Conservation (phyloP, 345 rosid species). For the Euphorbia peplus region DNA sequence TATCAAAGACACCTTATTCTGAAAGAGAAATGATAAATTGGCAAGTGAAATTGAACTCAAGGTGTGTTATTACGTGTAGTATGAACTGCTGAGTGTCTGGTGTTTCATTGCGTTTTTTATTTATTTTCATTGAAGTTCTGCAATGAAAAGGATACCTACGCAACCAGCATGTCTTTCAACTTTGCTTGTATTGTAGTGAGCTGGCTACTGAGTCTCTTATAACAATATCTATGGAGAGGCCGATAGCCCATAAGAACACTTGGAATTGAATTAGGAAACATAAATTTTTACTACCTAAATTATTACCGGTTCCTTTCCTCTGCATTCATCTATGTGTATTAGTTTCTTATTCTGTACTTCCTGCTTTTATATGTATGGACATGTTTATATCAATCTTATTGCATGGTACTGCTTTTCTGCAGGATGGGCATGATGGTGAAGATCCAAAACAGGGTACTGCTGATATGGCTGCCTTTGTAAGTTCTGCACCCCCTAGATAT, state of each 20-base stretch:
- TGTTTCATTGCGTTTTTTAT: neutral
- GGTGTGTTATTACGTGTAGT: neutral
- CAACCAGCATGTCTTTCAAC: neutral
- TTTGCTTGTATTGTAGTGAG: neutral
- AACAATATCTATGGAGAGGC: neutral
- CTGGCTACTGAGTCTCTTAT: neutral
- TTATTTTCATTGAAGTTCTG: neutral
- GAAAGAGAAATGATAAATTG: neutral
- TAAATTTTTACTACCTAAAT: neutral
- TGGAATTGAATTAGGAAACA: neutral
- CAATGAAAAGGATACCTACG: neutral
- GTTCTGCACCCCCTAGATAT: conserved; percentile 16
- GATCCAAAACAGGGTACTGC: conserved; percentile 55
- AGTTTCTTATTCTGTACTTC: neutral
- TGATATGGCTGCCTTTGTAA: conserved; percentile 61
- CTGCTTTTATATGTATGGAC: neutral
- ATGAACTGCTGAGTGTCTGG: neutral
- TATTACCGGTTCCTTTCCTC: neutral
- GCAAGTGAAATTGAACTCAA: neutral
- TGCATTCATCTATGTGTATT: conserved; percentile 44
- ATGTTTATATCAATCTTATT: neutral
- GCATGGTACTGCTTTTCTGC: conserved; percentile 1
- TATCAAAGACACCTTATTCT: neutral
- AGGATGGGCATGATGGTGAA: conserved; percentile 53
- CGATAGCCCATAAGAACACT: neutral